Conservation (phyloP, 2,329 filamentous ascomycete genomes). For the Colletotrichum aenigma region DNA sequence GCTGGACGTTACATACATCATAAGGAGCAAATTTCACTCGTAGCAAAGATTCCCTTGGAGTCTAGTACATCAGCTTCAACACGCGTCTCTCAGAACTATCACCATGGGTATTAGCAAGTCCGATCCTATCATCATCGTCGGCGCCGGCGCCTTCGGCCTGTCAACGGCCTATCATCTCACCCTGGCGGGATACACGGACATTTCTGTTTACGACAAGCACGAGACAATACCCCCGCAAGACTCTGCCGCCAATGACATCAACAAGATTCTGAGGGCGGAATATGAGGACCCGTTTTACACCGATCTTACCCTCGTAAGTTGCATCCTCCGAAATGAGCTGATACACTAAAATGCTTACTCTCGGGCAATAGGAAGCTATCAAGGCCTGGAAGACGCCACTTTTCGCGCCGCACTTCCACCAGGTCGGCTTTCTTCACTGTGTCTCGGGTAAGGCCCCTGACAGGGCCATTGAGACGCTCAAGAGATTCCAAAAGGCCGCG, state of each 20-base stretch:
- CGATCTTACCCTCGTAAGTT: slow-evolving; percentile 52
- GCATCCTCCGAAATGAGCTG: not conserved
- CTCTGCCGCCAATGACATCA: slow-evolving; percentile 64
- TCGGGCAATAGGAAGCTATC: slow-evolving; percentile 48
- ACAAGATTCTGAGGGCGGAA: slow-evolving; percentile 65
- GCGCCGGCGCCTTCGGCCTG: slow-evolving; percentile 54
- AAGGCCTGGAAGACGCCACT: slow-evolving; percentile 55
- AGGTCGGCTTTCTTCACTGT: slow-evolving; percentile 47
- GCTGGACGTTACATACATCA: not conserved
- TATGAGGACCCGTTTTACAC: slow-evolving; percentile 64
- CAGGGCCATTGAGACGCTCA: slow-evolving; percentile 51
- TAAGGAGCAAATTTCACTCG: not conserved
- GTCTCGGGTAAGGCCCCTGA: slow-evolving; percentile 50
- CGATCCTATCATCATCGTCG: slow-evolving; percentile 40
- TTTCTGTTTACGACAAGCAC: slow-evolving; percentile 51
- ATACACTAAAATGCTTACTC: not conserved
- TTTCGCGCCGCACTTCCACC: slow-evolving; percentile 55
- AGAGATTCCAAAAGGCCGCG: slow-evolving; percentile 43
- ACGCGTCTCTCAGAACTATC: not conserved
- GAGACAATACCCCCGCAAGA: slow-evolving; percentile 43
- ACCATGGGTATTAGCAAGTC: slow-evolving; percentile 25
- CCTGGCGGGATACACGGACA: slow-evolving; percentile 45
- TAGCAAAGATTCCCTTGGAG: not conserved
- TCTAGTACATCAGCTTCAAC: not conserved
- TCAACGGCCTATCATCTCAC: slow-evolving; percentile 52